Evolutionary conservation across 495 filamentous ascomycete genomes (phyloP), one percentile per base, ranked within the genome.

Genomic region (Parachaetomium inaequale): DNA sequence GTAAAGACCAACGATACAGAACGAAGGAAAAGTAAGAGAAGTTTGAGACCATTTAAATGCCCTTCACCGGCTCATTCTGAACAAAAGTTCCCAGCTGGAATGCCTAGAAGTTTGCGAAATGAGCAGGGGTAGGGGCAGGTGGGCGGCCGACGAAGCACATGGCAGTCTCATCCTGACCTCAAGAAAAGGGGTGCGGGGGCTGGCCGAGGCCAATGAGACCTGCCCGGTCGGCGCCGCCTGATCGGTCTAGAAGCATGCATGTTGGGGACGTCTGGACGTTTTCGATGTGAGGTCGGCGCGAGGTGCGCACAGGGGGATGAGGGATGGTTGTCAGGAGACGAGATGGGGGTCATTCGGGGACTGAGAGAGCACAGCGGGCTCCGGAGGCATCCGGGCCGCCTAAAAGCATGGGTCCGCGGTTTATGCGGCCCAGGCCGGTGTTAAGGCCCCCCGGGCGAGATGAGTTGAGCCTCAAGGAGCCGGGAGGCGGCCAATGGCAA

Each of bases 341-440:
- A 26, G n/a, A 55, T 2, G 6, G 51, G 6, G 51, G 32, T 42
- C 53, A 55, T 29, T 45, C 28, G 54, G 50, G 19, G 28, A 3
- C 14, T 28, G 46, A 40, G 14, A 15, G 12, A 17, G 47, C 47
- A 12, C 12, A 47, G 26, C 4, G 15, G 28, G 28, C 29, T 21
- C 28, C 15, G 23, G 6, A 29, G 8, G n/a, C n/a, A n/a, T 21
- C 29, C 50, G 23, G n/a, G 29, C 17, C n/a, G 7, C 21, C 21
- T 5, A 5, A 45, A 21, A 46, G n/a, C 25, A 21, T 4, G 1
- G 5, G 26, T 45, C 15, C 17, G 38, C 10, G 17, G 40, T 46
- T 57, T 10, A 57, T 57, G 54, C 54, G 40, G 54, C n/a, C 54
- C 40, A 57, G 40, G 25, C 53, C 38, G 54, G 54, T n/a, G 26